Conservation (phyloP, 2,329 filamentous ascomycete genomes). For the Emergomyces pasteurianus region DNA sequence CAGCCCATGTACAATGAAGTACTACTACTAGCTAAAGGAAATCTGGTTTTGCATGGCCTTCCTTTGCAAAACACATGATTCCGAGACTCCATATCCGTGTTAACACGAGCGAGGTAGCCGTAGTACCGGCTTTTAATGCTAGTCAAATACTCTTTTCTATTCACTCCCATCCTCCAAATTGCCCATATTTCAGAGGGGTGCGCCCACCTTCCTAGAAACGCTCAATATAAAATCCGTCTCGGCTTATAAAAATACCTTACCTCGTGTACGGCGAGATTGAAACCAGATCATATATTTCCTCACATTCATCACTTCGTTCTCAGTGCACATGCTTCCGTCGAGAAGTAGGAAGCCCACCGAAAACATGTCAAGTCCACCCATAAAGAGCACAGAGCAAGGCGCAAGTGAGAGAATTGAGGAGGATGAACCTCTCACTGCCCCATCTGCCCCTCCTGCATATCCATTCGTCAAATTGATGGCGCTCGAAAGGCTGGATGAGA, state of each 20-base stretch:
- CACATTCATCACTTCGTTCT: neutral
- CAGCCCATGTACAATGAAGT: neutral
- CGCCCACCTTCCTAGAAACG: neutral
- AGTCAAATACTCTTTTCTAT: no score
- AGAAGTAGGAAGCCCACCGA: neutral
- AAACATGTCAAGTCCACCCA: neutral
- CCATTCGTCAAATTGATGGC: conserved; percentile 23
- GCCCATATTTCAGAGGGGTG: no score
- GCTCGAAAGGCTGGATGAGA: conserved; percentile 16
- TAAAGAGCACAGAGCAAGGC: neutral
- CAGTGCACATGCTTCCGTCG: neutral
- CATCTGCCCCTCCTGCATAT: neutral
- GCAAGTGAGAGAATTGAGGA: neutral
- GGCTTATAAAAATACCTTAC: neutral
- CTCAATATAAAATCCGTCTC: neutral
- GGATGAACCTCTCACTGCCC: neutral
- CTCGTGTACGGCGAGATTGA: neutral
- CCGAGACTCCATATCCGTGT: no score
- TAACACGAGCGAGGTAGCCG: no score
- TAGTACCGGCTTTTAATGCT: no score
- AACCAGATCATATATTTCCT: neutral
- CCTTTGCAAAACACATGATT: no score
- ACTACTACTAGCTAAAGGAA: no score
- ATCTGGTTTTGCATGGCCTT: no score
- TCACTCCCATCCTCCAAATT: no score